Percentiles rank a stretch among this genome's conserved stretches.
Conservation (phyloP, 768 basidiomycete genomes). For the Suillus lakei region DNA sequence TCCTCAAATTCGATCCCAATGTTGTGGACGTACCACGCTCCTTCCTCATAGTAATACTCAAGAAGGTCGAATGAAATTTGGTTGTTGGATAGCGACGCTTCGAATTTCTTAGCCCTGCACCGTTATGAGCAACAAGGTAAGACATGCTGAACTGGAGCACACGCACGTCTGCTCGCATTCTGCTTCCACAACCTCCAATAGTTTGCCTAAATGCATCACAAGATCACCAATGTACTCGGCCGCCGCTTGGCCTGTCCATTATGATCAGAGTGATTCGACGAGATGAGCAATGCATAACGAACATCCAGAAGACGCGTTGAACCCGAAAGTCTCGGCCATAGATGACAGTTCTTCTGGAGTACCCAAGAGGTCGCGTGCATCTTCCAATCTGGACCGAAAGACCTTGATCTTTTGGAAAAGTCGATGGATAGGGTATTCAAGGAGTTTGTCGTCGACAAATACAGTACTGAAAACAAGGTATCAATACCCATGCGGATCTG, state of each 20-base stretch:
- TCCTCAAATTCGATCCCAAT: background rate
- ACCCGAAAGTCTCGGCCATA: background rate
- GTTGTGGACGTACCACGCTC: background rate
- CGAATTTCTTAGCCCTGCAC: background rate
- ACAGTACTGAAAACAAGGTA: background rate
- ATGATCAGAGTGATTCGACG: background rate
- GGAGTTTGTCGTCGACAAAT: background rate
- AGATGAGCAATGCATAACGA: background rate
- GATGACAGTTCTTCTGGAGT: background rate
- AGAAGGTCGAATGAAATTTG: background rate
- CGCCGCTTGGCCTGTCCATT: background rate
- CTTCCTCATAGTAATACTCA: background rate
- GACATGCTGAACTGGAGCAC: background rate
- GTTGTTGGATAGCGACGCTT: background rate
- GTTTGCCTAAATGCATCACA: background rate
- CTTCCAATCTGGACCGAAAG: background rate
- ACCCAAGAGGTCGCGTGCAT: background rate
- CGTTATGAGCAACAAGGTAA: background rate
- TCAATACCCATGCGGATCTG: background rate
- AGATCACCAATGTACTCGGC: background rate
- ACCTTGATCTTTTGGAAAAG: background rate
- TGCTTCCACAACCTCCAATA: background rate
- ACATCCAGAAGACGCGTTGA: background rate
- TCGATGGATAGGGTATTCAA: background rate
- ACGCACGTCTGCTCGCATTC: background rate